Percentiles rank a stretch among this genome's conserved stretches.
Conservation (phyloP, 2,329 filamentous ascomycete species). For the Tolypocladium endophyticum region DNA sequence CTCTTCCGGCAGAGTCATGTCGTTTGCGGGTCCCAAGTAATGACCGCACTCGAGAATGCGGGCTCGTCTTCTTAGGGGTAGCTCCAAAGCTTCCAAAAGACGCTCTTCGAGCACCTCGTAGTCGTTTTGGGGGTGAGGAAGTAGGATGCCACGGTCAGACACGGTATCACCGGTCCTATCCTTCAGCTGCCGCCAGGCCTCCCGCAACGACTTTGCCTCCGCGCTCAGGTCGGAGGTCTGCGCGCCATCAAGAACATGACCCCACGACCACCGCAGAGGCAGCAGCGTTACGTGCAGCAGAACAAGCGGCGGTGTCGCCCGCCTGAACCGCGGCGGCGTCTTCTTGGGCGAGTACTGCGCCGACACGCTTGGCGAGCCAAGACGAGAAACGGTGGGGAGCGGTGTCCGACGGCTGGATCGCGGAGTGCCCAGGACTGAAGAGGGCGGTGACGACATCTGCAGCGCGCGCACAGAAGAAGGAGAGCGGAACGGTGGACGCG, state of each 20-base stretch:
- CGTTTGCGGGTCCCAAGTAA: conserved; percentile 54
- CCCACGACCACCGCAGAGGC: conserved; percentile 58
- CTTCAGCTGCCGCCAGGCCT: conserved; percentile 56
- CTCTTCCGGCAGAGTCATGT: conserved; percentile 29
- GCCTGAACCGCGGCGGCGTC: conserved; percentile 48
- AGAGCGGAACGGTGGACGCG: conserved; percentile 56
- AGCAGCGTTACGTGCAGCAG: conserved; percentile 69
- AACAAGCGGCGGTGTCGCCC: conserved; percentile 55
- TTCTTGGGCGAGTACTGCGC: conserved; percentile 45
- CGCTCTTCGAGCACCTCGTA: conserved; percentile 73
- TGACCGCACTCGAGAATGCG: conserved; percentile 67
- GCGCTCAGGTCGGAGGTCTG: conserved; percentile 30
- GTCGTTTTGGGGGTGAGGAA: conserved; percentile 70
- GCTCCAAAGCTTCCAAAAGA: conserved; percentile 62
- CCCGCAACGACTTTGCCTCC: conserved; percentile 39
- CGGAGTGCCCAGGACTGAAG: conserved; percentile 45
- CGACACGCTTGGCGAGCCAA: conserved; percentile 43
- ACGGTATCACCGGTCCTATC: conserved; percentile 65
- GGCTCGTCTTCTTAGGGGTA: conserved; percentile 53
- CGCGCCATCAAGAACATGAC: conserved; percentile 38
- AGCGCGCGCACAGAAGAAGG: conserved; percentile 59
- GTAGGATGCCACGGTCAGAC: conserved; percentile 60
- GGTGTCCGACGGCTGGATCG: conserved; percentile 39
- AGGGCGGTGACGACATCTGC: conserved; percentile 59
- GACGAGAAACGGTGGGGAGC: conserved; percentile 39